phyloP scores from a whole-genome alignment of 1,284 basidiomycete species.

The Singerocomus rubriflavus region DNA sequence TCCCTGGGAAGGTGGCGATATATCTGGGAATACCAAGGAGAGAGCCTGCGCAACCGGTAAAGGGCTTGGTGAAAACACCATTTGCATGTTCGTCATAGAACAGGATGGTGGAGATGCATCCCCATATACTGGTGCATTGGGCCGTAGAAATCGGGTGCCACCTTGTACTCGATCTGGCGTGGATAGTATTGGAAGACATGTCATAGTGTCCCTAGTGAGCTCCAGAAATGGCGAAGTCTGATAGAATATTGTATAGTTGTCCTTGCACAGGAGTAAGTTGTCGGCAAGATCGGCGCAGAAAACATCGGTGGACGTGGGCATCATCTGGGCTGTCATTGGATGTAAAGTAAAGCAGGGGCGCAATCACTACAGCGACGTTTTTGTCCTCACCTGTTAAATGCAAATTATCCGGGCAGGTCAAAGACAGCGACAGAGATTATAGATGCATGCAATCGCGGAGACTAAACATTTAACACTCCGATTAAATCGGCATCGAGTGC shows the following conservation, averaged over 20 bases:
- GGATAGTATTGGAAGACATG: slow-evolving; percentile 6
- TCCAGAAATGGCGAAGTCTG: background rate
- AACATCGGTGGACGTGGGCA: slow-evolving; percentile 1
- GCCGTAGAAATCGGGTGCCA: background rate
- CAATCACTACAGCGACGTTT: background rate
- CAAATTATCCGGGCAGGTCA: background rate
- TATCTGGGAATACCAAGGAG: slow-evolving; percentile 17
- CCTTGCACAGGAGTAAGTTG: slow-evolving; percentile 7
- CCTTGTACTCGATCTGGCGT: slow-evolving; percentile 16
- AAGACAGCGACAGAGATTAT: background rate
- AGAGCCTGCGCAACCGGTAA: slow-evolving; percentile 20
- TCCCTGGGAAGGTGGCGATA: slow-evolving; percentile 30
- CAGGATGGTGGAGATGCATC: slow-evolving; percentile 5
- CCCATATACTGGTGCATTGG: background rate
- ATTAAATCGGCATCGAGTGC: slow-evolving; percentile 19
- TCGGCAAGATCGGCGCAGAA: slow-evolving; percentile 9
- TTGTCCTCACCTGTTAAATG: slow-evolving; percentile 19
- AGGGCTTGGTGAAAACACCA: slow-evolving; percentile 31
- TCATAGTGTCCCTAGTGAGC: background rate
- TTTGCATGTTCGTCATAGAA: slow-evolving; percentile 6
- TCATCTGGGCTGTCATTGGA: slow-evolving; percentile 1
- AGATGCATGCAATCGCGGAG: slow-evolving; percentile 7
- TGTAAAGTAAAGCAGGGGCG: too few relatives aligned
- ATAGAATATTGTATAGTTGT: slow-evolving; percentile 7
- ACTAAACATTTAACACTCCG: slow-evolving; percentile 17